Percentiles rank a stretch among this genome's conserved stretches.
Evolutionary conservation across 179 eudicot genomes (phyloP).

Genomic region (Dionaea muscipula): DNA sequence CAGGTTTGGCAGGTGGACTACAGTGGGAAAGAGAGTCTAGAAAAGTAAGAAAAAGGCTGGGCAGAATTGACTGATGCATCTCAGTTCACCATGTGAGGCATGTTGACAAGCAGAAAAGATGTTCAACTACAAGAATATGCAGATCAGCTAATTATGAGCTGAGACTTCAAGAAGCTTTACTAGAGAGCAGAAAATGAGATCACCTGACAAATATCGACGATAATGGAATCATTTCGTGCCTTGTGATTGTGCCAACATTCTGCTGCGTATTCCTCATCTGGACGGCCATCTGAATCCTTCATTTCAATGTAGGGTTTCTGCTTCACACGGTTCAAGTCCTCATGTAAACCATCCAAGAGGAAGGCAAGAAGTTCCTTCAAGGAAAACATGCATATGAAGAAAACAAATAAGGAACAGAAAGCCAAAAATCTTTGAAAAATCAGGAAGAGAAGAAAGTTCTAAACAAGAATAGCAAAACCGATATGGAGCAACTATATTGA

Average conservation of each 20-base stretch:
- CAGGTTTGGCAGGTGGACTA: no score
- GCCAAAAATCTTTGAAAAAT: neutral
- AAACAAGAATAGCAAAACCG: neutral
- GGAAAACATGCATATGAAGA: constrained; percentile 7
- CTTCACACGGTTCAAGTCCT: constrained; percentile 93
- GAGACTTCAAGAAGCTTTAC: neutral
- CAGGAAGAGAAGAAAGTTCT: neutral
- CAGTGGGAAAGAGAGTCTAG: no score
- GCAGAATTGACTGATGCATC: no score
- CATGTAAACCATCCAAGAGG: constrained; percentile 95
- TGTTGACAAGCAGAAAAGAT: neutral
- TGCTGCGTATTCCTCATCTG: constrained; percentile 86
- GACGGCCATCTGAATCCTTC: constrained; percentile 77
- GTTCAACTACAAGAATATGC: neutral
- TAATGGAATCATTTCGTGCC: constrained; percentile 87
- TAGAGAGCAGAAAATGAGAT: neutral
- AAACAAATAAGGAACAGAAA: neutral
- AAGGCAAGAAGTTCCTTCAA: constrained; percentile 94
- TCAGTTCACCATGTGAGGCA: no score
- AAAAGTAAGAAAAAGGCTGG: neutral
- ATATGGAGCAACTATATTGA: no score
- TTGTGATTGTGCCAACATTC: constrained; percentile 92
- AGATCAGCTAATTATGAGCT: neutral
- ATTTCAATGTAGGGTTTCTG: constrained; percentile 85
- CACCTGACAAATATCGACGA: constrained; percentile 93